phyloP scores from a whole-genome alignment of 345 rosid genomes.

The Linum tenue region DNA sequence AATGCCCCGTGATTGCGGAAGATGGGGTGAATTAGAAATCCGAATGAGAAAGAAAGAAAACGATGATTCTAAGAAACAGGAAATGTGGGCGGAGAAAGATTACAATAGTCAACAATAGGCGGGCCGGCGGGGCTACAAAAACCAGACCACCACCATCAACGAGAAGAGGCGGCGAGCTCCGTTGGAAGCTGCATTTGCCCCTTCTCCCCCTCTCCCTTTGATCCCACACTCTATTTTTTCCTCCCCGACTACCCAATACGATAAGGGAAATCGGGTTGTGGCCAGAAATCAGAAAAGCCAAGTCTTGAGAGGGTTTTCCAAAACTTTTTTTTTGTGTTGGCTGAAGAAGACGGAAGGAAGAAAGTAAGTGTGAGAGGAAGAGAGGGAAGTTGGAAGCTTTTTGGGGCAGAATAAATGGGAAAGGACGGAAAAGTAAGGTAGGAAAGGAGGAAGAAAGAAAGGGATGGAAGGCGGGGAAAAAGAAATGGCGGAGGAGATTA shows the following conservation, averaged over 20 bases:
- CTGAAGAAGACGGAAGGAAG: background rate
- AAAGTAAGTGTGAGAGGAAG: background rate
- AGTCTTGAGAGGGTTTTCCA: background rate
- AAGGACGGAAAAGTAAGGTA: no score
- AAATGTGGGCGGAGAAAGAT: background rate
- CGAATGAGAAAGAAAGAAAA: no score
- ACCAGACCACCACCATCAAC: background rate
- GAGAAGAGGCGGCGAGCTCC: background rate
- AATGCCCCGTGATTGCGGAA: background rate
- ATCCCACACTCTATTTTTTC: background rate
- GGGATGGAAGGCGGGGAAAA: background rate
- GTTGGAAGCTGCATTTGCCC: background rate
- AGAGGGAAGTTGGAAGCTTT: background rate
- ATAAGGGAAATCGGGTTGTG: background rate
- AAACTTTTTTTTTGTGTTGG: background rate
- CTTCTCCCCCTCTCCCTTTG: background rate
- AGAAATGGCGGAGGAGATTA: conserved; percentile 6
- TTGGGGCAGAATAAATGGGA: no score
- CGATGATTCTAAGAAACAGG: no score
- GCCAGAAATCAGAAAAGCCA: background rate
- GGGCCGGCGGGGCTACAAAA: background rate
- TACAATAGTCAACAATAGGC: background rate
- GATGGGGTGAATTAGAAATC: background rate
- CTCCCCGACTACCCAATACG: background rate
- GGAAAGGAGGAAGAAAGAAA: no score